These are phyloP conservation scores for Mycena epipterygia DNA, from an alignment of 768 basidiomycete genomes.

Conservation along the genomic window DNA sequence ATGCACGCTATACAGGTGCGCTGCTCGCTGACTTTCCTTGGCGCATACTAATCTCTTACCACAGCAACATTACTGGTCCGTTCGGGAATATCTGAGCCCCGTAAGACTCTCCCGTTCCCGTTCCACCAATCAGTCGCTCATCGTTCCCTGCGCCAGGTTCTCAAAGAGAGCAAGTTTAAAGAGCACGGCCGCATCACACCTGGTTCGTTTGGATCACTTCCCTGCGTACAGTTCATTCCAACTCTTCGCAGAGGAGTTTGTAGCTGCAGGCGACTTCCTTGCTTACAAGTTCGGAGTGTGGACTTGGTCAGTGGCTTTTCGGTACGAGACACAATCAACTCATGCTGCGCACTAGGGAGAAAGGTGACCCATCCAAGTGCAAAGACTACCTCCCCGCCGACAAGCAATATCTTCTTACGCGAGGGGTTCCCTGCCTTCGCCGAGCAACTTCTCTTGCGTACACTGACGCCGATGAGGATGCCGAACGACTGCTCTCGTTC, in stretches of 20 bases:
- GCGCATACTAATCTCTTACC: conserved; percentile 31
- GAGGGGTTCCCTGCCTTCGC: conserved; percentile 96
- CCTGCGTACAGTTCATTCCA: conserved; percentile 28
- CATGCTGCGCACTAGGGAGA: conserved; percentile 75
- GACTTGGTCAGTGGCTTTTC: conserved; percentile 78
- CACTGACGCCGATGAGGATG: conserved; percentile 97
- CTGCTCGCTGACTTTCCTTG: background rate
- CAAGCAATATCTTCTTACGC: conserved; percentile 97
- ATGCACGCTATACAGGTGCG: conserved; percentile 43
- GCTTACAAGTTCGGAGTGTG: conserved; percentile 99
- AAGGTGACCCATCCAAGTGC: conserved; percentile 86
- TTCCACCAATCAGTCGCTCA: conserved; percentile 35
- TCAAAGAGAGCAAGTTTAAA: conserved; percentile 99
- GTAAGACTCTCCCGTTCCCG: conserved; percentile 57
- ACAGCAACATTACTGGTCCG: conserved; percentile 93
- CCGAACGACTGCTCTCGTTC: conserved; percentile 91
- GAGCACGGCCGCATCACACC: conserved; percentile 97
- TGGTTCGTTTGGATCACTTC: conserved; percentile 61
- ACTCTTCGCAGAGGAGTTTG: conserved; percentile 86
- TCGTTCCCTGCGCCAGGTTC: conserved; percentile 71
- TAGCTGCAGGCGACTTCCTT: conserved; percentile 97
- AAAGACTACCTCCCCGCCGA: conserved; percentile 95
- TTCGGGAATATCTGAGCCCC: conserved; percentile 94
- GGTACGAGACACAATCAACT: conserved; percentile 25
- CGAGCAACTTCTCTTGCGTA: conserved; percentile 93